A percentile compares a stretch with the other conserved stretches of the same genome.
These are phyloP conservation scores for Scheffersomyces ergatensis DNA, from an alignment of 805 yeast species.

Conservation along the genomic window DNA sequence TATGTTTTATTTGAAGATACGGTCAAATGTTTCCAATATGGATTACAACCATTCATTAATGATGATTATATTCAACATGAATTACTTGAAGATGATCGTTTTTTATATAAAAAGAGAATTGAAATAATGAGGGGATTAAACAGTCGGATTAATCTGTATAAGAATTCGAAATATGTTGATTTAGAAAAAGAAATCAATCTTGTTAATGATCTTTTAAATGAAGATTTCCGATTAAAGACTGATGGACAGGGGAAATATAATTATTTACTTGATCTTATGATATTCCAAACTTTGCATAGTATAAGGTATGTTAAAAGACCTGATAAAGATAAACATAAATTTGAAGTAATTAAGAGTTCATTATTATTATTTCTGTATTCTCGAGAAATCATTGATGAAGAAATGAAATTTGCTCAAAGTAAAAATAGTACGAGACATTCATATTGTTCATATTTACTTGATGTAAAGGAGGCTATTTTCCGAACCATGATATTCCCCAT, in stretches of 20 bases:
- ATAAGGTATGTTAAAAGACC: not conserved
- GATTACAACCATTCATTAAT: not conserved
- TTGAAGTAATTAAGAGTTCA: not conserved
- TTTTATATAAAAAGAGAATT: not conserved
- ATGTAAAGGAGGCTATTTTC: not conserved
- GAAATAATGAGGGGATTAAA: not conserved
- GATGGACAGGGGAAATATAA: not conserved
- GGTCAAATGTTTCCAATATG: not conserved
- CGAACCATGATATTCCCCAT: not conserved
- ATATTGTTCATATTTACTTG: not conserved
- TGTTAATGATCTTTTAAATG: not conserved
- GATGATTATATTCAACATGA: constrained; percentile 1
- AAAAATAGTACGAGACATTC: not conserved
- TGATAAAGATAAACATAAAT: not conserved
- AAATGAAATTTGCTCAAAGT: not conserved
- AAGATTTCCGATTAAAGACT: not conserved
- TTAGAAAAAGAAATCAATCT: not conserved
- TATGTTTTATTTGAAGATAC: not conserved
- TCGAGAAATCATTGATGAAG: not conserved
- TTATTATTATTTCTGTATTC: not conserved
- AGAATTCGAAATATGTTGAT: not conserved
- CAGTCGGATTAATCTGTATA: not conserved
- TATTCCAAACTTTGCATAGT: not conserved
- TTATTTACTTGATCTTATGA: not conserved
- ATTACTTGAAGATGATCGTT: not conserved